A percentile compares a stretch with the other conserved stretches of the same genome.
Evolutionary conservation across 1,284 basidiomycete species (phyloP).

Genomic region (Malassezia pachydermatis): DNA sequence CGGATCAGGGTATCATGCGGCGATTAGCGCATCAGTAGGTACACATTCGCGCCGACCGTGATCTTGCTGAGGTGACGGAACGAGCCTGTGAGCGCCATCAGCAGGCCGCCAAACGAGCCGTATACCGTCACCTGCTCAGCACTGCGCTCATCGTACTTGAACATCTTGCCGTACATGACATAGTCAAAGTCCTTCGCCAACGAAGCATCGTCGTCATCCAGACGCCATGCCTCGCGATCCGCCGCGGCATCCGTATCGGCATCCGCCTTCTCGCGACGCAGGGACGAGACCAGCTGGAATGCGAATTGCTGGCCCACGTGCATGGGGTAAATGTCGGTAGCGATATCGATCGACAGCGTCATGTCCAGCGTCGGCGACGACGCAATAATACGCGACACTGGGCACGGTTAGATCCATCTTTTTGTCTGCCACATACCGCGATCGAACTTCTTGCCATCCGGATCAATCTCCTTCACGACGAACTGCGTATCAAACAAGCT

Average conservation of each 20-base stretch:
- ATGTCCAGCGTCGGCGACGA: slow-evolving; percentile 58
- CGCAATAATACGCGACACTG: slow-evolving; percentile 37
- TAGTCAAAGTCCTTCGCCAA: slow-evolving; percentile 95
- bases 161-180: slow-evolving; percentile 98
- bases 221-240: slow-evolving; percentile 68
- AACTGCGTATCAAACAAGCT: slow-evolving; percentile 47
- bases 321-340: slow-evolving; percentile 48
- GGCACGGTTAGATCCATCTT: neutral
- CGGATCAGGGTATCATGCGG: neutral
- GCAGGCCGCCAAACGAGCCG: slow-evolving; percentile 86
- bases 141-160: slow-evolving; percentile 84
- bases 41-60: slow-evolving; percentile 84
- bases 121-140: slow-evolving; percentile 82
- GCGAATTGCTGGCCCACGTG: slow-evolving; percentile 62
- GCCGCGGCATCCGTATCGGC: slow-evolving; percentile 18
- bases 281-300: slow-evolving; percentile 62
- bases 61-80: slow-evolving; percentile 86
- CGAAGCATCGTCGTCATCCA: slow-evolving; percentile 59
- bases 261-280: slow-evolving; percentile 51
- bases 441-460: slow-evolving; percentile 87
- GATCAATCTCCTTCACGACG: slow-evolving; percentile 42
- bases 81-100: slow-evolving; percentile 86
- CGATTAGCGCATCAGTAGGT: slow-evolving; percentile 63
- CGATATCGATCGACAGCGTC: slow-evolving; percentile 64
- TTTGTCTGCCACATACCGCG: slow-evolving; percentile 63